Base-by-base conservation (phyloP, 2,329 filamentous ascomycete species). In the Alternaria sp. region DNA sequence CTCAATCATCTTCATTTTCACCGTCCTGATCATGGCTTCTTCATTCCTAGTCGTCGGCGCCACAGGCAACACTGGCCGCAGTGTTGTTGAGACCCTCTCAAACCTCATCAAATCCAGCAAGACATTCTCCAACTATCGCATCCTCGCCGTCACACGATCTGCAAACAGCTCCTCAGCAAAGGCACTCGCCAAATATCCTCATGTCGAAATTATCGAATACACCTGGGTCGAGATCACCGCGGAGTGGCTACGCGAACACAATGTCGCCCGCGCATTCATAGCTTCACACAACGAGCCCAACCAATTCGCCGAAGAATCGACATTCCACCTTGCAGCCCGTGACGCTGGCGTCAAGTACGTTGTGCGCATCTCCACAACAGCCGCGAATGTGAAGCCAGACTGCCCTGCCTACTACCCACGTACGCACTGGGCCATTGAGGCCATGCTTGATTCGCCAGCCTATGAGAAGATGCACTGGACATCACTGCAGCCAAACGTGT, bases 281-380 rank as follows among this genome's bases (percentile, higher is more conserved):
- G 66, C 68, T 5, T 55, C 69, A 7, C 69, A 72, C 61, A 69
- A 69, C 44, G 49, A 47, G 44, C 69, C 68, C 13, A 66, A 61
- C 25, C 68, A 68, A 23, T 72, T 69, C 47, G 62, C 61, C 19
- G 69, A 70, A 19, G 69, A 72, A 61, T 70, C 64, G 5, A 62
- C 58, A 17, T 66, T 72, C 46, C 64, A 62, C 40, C 6, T 64
- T 13, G 64, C 62, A 21, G 46, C 49, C 17, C 59, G 69, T 1
- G 19, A 15, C 7, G 69, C 68, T n/a, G 64, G 57, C 19, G 68
- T 69, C 7, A 30, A 70, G 30, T 72, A 72, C 30, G 66, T 72
- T 0, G 68, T 69, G 13, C 57, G 61, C 17, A 68, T 70, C 43
- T 69, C 62, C 4, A 72, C 68, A 6, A 69, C 64, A 26, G 61